phyloP scores from a whole-genome alignment of 257 asterid species.

The Osmanthus fragrans region DNA sequence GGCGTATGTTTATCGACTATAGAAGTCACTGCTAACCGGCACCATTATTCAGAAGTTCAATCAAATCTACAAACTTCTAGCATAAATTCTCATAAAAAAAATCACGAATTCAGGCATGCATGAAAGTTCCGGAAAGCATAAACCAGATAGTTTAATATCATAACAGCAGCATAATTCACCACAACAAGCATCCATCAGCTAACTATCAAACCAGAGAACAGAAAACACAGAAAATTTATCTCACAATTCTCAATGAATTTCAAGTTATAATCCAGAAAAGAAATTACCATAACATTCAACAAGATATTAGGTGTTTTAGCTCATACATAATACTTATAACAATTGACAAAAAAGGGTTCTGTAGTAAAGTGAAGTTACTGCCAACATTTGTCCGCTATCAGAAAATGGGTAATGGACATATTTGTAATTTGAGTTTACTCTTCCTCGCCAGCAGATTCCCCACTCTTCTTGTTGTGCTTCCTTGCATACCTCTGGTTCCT shows the following conservation, averaged over 20 bases:
- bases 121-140: background rate
- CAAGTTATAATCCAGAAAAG: background rate
- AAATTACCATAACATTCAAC: background rate
- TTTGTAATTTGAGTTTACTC: slow-evolving; percentile 36
- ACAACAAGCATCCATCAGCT: background rate
- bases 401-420: background rate
- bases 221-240: background rate
- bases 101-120: background rate
- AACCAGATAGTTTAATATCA: background rate
- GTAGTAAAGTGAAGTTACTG: background rate
- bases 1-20: background rate
- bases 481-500: slow-evolving; percentile 97
- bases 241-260: background rate
- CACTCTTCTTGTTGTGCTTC: slow-evolving; percentile 73
- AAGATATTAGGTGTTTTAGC: background rate
- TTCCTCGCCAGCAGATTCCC: slow-evolving; percentile 41
- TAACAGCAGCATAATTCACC: background rate
- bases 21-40: background rate
- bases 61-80: background rate
- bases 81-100: no score
- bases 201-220: background rate
- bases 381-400: background rate
- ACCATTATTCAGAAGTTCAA: background rate
- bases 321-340: background rate
- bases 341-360: background rate